Base-by-base conservation (phyloP, 805 yeast genomes). In the Candida nonsorbophila region DNA sequence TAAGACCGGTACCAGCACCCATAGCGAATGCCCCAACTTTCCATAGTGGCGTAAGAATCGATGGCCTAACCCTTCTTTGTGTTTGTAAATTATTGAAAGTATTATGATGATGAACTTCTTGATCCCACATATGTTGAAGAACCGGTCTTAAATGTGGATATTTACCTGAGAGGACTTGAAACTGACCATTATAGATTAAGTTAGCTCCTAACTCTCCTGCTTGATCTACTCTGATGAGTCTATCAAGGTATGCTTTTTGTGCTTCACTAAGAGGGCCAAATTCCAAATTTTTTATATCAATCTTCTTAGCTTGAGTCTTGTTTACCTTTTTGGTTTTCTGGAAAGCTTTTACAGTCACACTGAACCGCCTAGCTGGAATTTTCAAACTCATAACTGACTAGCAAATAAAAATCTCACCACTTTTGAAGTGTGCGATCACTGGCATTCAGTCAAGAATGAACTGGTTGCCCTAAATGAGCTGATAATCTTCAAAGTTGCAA, bases 181-280 rank as follows among this genome's bases (percentile, higher is more conserved):
- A 83, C 55, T 92, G 98, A 6, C 97, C 98, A 36, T 79, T 77
- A 54, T 92, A 92, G 28, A 92, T 92, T 42, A 83, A 79, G 53
- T 92, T 79, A 1, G 98, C 98, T 3, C 97, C 98, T 8, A 92
- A 71, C 53, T 92, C 98, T 22, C 98, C 98, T 2, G 98, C 97
- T 57, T 92, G 98, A 51, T 92, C 97, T 6, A 92, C 98, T 29
- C 98, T 69, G 22, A 92, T 74, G 0, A 76, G 77, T 30, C 90
- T 57, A 31, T 83, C 86, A 14, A 84, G 62, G 39, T 69, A 84
- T 0, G 88, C 88, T 34, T 62, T 61, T 46, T 83, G 92, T 0
- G 84, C 83, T 24, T 52, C 48, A 16, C 67, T 58, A 30, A 65
- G 44, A 5, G 52, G 41, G 0, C 68, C 69, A 33, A 60, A 63